These are phyloP conservation scores for Aspergillus haitiensis DNA, from an alignment of 495 filamentous ascomycete species.

Conservation along the genomic window DNA sequence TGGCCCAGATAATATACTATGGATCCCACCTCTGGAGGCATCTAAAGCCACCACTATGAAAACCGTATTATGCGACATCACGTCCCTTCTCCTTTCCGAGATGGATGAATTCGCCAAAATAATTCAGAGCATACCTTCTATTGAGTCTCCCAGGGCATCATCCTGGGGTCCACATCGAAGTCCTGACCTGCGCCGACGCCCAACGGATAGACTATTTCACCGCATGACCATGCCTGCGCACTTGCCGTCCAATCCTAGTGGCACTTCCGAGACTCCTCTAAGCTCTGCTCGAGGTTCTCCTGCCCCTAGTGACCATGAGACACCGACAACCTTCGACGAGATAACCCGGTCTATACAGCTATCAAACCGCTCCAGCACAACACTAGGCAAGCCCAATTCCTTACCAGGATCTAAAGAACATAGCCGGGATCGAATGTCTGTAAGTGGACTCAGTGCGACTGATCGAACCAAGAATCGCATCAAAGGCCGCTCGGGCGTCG, in stretches of 20 bases:
- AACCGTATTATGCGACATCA: slow-evolving; percentile 90
- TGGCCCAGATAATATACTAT: slow-evolving; percentile 56
- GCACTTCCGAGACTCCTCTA: slow-evolving; percentile 53
- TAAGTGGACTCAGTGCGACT: slow-evolving; percentile 79
- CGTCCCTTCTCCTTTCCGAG: slow-evolving; percentile 78
- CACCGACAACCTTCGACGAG: slow-evolving; percentile 72
- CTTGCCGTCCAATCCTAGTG: slow-evolving; percentile 53
- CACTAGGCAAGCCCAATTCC: slow-evolving; percentile 36
- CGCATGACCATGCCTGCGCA: slow-evolving; percentile 83
- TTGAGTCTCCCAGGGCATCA: slow-evolving; percentile 69
- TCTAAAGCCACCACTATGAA: slow-evolving; percentile 88
- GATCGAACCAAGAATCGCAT: slow-evolving; percentile 81
- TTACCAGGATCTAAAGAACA: slow-evolving; percentile 44
- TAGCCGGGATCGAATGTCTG: slow-evolving; percentile 76
- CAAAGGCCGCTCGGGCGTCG: slow-evolving; percentile 74
- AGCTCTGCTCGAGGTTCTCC: slow-evolving; percentile 48
- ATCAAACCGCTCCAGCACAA: slow-evolving; percentile 37
- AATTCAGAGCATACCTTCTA: slow-evolving; percentile 72
- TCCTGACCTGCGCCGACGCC: slow-evolving; percentile 46
- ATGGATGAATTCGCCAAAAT: slow-evolving; percentile 84
- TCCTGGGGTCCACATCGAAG: slow-evolving; percentile 49
- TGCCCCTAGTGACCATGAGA: slow-evolving; percentile 50
- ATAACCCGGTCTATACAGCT: slow-evolving; percentile 56
- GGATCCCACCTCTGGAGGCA: slow-evolving; percentile 68
- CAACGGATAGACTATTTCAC: slow-evolving; percentile 47